Percentiles rank a stretch among this genome's conserved stretches.
phyloP scores from a whole-genome alignment of 306 rosid species.

The Lathyrus aphaca region DNA sequence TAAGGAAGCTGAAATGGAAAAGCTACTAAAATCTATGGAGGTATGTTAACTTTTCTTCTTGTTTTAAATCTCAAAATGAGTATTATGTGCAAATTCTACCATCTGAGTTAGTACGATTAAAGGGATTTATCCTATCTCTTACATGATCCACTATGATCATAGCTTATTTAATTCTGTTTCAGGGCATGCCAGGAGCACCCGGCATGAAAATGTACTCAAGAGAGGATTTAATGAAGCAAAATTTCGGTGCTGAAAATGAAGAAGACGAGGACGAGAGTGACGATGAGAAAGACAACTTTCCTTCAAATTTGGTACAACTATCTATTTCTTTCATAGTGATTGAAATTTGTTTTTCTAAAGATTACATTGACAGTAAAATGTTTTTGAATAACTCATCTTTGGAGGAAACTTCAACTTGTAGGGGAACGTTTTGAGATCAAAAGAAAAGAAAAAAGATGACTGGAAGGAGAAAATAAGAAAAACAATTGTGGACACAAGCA shows the following conservation, averaged over 20 bases:
- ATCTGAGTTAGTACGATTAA: no score
- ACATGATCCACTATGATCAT: slow-evolving; percentile 17
- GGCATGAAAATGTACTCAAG: slow-evolving; percentile 95
- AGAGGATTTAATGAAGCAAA: slow-evolving; percentile 87
- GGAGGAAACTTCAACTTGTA: slow-evolving; percentile 34
- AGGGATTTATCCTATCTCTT: neutral
- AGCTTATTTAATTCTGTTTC: slow-evolving; percentile 36
- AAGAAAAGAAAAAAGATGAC: slow-evolving; percentile 55
- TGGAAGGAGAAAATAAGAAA: slow-evolving; percentile 61
- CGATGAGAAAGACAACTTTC: slow-evolving; percentile 50
- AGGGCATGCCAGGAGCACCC: slow-evolving; percentile 99
- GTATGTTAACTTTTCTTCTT: slow-evolving; percentile 42
- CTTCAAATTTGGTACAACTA: slow-evolving; percentile 73
- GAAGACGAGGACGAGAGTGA: slow-evolving; percentile 58
- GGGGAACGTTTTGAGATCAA: slow-evolving; percentile 76
- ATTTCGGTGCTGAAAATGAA: slow-evolving; percentile 63
- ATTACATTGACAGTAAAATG: slow-evolving; percentile 29
- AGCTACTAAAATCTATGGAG: slow-evolving; percentile 89
- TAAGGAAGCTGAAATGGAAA: slow-evolving; percentile 98
- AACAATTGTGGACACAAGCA: slow-evolving; percentile 54
- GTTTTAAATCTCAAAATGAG: neutral
- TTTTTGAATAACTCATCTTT: neutral
- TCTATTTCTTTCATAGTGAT: slow-evolving; percentile 21
- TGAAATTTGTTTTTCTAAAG: slow-evolving; percentile 14
- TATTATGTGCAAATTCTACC: neutral